phyloP scores from a whole-genome alignment of 305 asterid genomes.

The Plantago lanceolata region DNA sequence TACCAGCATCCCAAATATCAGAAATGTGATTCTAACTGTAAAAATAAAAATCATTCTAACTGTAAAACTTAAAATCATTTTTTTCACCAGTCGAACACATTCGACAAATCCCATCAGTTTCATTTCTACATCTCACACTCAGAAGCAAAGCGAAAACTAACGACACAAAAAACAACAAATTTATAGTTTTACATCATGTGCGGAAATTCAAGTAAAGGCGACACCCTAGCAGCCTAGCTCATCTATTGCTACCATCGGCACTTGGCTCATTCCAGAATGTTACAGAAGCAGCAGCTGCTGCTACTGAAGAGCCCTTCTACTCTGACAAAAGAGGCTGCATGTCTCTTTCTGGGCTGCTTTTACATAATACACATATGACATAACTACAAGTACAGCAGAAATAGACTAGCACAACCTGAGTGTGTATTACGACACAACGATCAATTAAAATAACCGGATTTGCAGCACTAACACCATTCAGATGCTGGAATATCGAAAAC shows the following conservation, averaged over 20 bases:
- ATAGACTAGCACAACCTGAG: slow-evolving; percentile 1
- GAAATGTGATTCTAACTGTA: too few relatives aligned
- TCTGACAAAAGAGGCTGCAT: background rate
- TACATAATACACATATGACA: slow-evolving; percentile 33
- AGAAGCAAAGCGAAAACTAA: too few relatives aligned
- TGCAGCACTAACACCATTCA: slow-evolving; percentile 17
- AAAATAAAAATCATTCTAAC: too few relatives aligned
- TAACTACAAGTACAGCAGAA: slow-evolving; percentile 25
- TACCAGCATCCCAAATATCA: too few relatives aligned
- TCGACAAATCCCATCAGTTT: too few relatives aligned
- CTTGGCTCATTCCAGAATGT: slow-evolving; percentile 6
- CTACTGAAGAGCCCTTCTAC: background rate
- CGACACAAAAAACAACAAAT: background rate
- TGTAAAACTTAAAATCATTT: too few relatives aligned
- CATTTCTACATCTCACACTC: too few relatives aligned
- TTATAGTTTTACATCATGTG: slow-evolving; percentile 4
- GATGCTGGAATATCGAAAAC: slow-evolving; percentile 15
- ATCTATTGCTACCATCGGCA: background rate
- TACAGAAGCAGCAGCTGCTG: slow-evolving; percentile 2
- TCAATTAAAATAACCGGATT: slow-evolving; percentile 18
- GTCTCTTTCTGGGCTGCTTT: slow-evolving; percentile 22
- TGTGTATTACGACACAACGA: slow-evolving; percentile 16
- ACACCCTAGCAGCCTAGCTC: background rate
- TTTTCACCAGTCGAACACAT: too few relatives aligned
- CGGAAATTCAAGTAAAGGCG: slow-evolving; percentile 2